Conservation (phyloP, 371 early-diverging fungal species). For the Thermomucor indicae-seudaticae region DNA sequence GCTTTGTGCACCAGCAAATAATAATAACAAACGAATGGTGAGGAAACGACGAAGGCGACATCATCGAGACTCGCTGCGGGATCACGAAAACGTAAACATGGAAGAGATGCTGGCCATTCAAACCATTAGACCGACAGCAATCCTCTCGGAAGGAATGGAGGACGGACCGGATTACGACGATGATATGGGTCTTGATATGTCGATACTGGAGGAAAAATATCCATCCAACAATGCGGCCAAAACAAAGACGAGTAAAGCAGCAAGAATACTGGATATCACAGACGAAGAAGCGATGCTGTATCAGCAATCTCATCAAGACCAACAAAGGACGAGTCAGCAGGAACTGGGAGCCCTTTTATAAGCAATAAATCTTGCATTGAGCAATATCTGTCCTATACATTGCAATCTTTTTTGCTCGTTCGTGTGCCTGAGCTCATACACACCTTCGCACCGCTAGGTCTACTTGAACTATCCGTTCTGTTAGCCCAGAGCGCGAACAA, state of each 20-base stretch:
- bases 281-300: conserved; percentile 26
- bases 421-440: too few species aligned
- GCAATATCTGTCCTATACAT: too few species aligned
- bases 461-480: too few species aligned
- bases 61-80: too few species aligned
- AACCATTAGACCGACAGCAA: conserved; percentile 29
- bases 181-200: conserved; percentile 34
- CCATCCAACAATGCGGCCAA: not conserved
- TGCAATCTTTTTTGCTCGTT: too few species aligned
- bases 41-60: conserved; percentile 1
- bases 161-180: conserved; percentile 24
- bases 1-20: not conserved
- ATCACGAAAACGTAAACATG: conserved; percentile 21
- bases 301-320: conserved; percentile 11
- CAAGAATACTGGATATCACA: conserved; percentile 29
- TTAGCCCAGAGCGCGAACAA: too few species aligned
- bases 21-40: not conserved
- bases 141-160: not conserved
- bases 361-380: too few species aligned
- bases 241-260: conserved; percentile 20
- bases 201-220: conserved; percentile 22
- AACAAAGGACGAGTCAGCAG: too few species aligned
- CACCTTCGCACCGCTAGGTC: too few species aligned
- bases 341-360: too few species aligned
- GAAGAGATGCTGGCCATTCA: conserved; percentile 36